Evolutionary conservation across 305 asterid genomes (phyloP), one percentile per base, ranked within the genome.

Genomic region (Lippia alba): DNA sequence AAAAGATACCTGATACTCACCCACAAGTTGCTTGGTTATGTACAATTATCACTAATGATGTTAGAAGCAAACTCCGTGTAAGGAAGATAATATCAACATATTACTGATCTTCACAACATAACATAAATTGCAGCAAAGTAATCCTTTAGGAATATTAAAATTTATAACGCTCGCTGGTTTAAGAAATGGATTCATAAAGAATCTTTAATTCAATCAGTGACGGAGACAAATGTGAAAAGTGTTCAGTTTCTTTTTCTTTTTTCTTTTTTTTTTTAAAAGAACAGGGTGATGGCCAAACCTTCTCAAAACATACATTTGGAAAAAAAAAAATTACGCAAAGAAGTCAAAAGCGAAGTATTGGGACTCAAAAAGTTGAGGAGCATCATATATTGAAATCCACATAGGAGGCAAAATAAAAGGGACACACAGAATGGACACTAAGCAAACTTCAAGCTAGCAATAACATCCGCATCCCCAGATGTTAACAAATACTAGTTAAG

Each of bases 1-100:
- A 69, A 54, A 46, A 94, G 93, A 78, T 87, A 88, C 69, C 99
- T 94, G 96, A 64, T 70, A 81, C 71, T 58, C 62, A 78, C 61
- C 59, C 74, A 74, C 34, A 57, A 24, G 71, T 30, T 61, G 56
- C 50, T 64, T 55, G 57, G 46, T 19, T 48, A 24, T 24, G 30
- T 34, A 39, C 12, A 63, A 56, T 61, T 68, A 62, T 40, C 41
- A 67, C 0, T n/a, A 36, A 59, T 48, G 48, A 34, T 62, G 63
- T 56, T 56, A 40, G 40, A 44, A 79, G 24, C 20, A 51, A 67
- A 62, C 55, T 32, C 12, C 30, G 1, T 24, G 68, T 17, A 46
- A 57, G 39, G 32, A 57, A 51, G 20, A 58, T 16, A 36, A 36
- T 54, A 72, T 10, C 39, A 32, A 61, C 9, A 1, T 41, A 49